Conservation (phyloP, 768 basidiomycete species). For the Termitomyces sp. region DNA sequence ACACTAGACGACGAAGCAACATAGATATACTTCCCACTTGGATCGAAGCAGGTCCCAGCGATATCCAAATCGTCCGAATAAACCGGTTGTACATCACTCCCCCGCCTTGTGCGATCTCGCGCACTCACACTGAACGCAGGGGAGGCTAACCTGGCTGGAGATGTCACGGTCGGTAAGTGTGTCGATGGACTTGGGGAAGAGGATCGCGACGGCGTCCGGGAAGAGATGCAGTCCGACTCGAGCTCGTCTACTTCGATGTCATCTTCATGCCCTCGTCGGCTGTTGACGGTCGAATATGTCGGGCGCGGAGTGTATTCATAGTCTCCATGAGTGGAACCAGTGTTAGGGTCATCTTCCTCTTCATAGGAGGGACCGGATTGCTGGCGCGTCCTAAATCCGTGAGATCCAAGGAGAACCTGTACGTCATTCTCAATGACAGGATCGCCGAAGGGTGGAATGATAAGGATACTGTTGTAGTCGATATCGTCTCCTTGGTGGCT, state of each 20-base stretch:
- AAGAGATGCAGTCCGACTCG: slow-evolving; percentile 54
- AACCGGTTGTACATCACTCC: slow-evolving; percentile 4
- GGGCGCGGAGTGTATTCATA: slow-evolving; percentile 25
- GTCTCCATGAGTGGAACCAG: slow-evolving; percentile 27
- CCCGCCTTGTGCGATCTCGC: slow-evolving; percentile 8
- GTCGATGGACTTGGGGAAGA: slow-evolving; percentile 44
- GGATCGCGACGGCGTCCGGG: slow-evolving; percentile 27
- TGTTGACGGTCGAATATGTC: slow-evolving; percentile 3
- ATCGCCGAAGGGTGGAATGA: slow-evolving; percentile 56
- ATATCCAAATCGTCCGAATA: slow-evolving; percentile 47
- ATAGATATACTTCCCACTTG: slow-evolving; percentile 63
- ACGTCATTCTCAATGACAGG: slow-evolving; percentile 54
- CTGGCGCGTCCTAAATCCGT: slow-evolving; percentile 38
- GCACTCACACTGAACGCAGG: slow-evolving; percentile 1
- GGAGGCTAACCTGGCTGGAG: slow-evolving; percentile 9
- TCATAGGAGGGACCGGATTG: slow-evolving; percentile 12
- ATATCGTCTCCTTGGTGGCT: slow-evolving; percentile 19
- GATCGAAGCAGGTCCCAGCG: slow-evolving; percentile 75
- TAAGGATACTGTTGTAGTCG: slow-evolving; percentile 37
- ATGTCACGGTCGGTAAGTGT: slow-evolving; percentile 15
- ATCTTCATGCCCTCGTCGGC: slow-evolving; percentile 20
- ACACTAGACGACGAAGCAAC: slow-evolving; percentile 63
- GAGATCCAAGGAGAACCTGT: slow-evolving; percentile 49
- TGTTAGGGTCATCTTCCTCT: slow-evolving; percentile 25
- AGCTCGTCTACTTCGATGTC: slow-evolving; percentile 49